Base-by-base conservation (phyloP, 2,329 filamentous ascomycete genomes). In the Cytospora mali region DNA sequence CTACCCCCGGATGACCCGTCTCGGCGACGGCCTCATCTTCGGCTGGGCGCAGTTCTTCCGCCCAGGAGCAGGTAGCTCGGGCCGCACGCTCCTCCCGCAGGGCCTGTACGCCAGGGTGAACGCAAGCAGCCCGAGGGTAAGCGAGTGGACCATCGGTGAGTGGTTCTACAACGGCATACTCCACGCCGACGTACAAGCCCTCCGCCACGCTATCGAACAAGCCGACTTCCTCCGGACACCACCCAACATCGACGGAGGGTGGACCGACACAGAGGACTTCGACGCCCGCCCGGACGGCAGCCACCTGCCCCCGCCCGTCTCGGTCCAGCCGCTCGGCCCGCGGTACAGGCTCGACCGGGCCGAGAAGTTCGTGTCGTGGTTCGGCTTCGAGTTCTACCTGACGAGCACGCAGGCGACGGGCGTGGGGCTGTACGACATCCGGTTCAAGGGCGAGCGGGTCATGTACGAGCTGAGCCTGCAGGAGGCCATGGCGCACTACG, bases 311-410 rank as follows among this genome's bases (percentile, higher is more conserved):
- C 63, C 75, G 2, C 76, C 76, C 2, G 73, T 76, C 57, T 74
- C 68, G 33, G 67, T 75, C 16, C 75, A 76, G 66, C 64, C 76
- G 2, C 75, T 74, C 3, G 76, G 76, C 33, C 77, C 76, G 65
- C 72, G 76, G 2, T 78, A 78, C 69, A 73, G 71, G 55, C 57
- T 84, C 16, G 82, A 84, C 65, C 61, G 66, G 29, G 70, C 77
- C 39, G 69, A 80, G 62, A 74, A 76, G 55, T 84, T 79, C 65
- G 75, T 85, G 39, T 78, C 79, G 62, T 84, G 79, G 75, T 79
- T 84, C 72, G 81, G 80, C 21, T 85, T 80, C 72, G 75, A 76
- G 4, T 84, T 84, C 70, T 84, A 82, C 70, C 72, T 83, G 25
- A 71, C 76, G 13, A 78, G 76, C 65, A 75, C 75, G 6, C 76